Evolutionary conservation across 2,329 filamentous ascomycete species (phyloP).

Genomic region (Chaetothyriales sp.): DNA sequence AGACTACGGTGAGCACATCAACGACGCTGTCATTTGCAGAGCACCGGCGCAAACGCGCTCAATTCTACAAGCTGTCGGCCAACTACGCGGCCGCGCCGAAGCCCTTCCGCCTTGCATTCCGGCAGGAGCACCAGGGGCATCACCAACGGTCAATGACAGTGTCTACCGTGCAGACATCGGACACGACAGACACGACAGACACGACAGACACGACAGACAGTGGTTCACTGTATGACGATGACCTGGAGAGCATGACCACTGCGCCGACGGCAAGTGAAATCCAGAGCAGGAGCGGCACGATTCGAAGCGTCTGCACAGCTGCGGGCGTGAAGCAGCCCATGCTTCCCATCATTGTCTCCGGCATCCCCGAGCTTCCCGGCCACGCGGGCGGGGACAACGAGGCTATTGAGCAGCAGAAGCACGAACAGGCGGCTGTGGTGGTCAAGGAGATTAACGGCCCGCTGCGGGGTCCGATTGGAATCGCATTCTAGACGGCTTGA

Average conservation of each 20-base stretch:
- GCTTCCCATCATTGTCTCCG: constrained; percentile 5
- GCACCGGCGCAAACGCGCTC: constrained; percentile 14
- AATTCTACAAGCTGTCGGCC: constrained; percentile 16
- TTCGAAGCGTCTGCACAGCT: constrained; percentile 7
- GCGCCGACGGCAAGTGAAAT: constrained; percentile 10
- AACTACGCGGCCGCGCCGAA: constrained; percentile 5
- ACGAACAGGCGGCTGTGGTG: constrained; percentile 2
- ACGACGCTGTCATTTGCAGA: constrained; percentile 15
- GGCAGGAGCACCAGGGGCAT: constrained; percentile 6
- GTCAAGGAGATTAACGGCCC: constrained; percentile 14
- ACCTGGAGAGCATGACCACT: constrained; percentile 12
- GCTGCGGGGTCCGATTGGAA: constrained; percentile 13
- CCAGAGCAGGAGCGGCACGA: constrained; percentile 10
- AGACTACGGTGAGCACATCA: constrained; percentile 8
- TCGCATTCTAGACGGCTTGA: constrained; percentile 9
- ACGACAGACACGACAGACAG: constrained; percentile 12
- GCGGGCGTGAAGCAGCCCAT: constrained; percentile 3
- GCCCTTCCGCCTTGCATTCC: constrained; percentile 4
- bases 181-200: constrained; percentile 13
- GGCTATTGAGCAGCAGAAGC: constrained; percentile 1
- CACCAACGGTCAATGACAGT: constrained; percentile 15
- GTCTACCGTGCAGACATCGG: constrained; percentile 15
- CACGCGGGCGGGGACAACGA: constrained; percentile 1
- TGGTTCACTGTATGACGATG: constrained; percentile 6
- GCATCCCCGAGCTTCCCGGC: constrained; percentile 9